Percentiles rank a stretch among this genome's conserved stretches.
Evolutionary conservation across 2,329 filamentous ascomycete species (phyloP).

Genomic region (Cladorrhinum sp.): DNA sequence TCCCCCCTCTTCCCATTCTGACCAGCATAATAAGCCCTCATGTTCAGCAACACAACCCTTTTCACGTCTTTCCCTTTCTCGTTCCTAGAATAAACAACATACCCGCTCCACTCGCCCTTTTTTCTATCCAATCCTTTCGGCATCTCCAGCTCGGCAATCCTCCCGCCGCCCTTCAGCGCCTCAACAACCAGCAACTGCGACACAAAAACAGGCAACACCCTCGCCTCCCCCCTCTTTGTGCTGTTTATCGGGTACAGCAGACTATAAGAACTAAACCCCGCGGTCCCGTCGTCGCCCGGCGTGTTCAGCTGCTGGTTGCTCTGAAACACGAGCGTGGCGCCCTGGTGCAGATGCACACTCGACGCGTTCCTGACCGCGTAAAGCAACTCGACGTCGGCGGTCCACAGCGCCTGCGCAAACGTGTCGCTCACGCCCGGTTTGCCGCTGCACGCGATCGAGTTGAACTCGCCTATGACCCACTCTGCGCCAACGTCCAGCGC

Average conservation of each 20-base stretch:
- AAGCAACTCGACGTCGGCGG: conserved; percentile 37
- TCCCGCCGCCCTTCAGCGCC: conserved; percentile 12
- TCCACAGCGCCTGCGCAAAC: conserved; percentile 41
- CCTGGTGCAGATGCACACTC: conserved; percentile 35
- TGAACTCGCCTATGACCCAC: conserved; percentile 38
- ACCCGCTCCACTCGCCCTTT: conserved; percentile 11
- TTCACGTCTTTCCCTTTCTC: background rate
- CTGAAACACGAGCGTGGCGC: conserved; percentile 22
- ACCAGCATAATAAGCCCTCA: conserved; percentile 20
- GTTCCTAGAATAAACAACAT: conserved; percentile 11
- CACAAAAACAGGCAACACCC: conserved; percentile 23
- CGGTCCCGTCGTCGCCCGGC: conserved; percentile 22
- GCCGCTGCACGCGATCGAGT: conserved; percentile 40
- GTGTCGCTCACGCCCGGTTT: conserved; percentile 39
- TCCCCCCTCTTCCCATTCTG: conserved; percentile 1
- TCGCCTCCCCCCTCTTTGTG: conserved; percentile 19
- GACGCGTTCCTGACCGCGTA: conserved; percentile 39
- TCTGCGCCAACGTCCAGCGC: conserved; percentile 17
- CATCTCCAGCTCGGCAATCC: conserved; percentile 19
- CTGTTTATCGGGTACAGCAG: conserved; percentile 20
- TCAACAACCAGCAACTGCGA: conserved; percentile 21
- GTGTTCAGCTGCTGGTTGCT: conserved; percentile 25
- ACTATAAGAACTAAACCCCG: conserved; percentile 22
- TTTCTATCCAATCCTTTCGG: conserved; percentile 3
- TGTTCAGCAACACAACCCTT: conserved; percentile 21